Conservation (phyloP, 2,329 filamentous ascomycete species). For the Coniochaeta sp. region DNA sequence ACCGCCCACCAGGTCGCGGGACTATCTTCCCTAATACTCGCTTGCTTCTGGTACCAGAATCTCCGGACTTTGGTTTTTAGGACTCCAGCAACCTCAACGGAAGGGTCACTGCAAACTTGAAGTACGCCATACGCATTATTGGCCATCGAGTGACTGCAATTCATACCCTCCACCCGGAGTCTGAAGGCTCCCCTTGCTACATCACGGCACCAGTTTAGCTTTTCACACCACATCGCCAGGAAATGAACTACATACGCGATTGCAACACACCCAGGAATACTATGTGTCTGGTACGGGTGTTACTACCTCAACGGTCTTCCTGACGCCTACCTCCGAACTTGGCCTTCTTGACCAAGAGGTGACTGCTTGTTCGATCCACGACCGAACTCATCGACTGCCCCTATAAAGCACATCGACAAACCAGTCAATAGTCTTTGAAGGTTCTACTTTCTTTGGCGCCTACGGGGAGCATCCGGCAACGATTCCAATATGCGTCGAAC, state of each 20-base stretch:
- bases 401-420: no score
- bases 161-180: no score
- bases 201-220: not conserved
- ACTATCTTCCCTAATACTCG: no score
- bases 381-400: no score
- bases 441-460: not conserved
- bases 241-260: slow-evolving; percentile 15
- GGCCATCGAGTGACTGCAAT: not conserved
- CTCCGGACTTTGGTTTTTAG: no score
- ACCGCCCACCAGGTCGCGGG: not conserved
- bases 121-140: not conserved
- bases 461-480: not conserved
- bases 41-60: no score
- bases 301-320: slow-evolving; percentile 7
- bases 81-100: no score
- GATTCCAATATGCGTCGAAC: not conserved
- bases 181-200: not conserved
- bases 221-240: slow-evolving; percentile 6
- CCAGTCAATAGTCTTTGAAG: no score
- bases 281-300: slow-evolving; percentile 7
- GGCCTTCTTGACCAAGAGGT: not conserved
- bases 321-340: not conserved
- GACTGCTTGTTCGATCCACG: not conserved
- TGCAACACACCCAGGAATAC: slow-evolving; percentile 13
- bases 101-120: not conserved